A percentile compares a stretch with the other conserved stretches of the same genome.
Evolutionary conservation across 2,329 filamentous ascomycete species (phyloP).

Genomic region (Penicillium sp.): DNA sequence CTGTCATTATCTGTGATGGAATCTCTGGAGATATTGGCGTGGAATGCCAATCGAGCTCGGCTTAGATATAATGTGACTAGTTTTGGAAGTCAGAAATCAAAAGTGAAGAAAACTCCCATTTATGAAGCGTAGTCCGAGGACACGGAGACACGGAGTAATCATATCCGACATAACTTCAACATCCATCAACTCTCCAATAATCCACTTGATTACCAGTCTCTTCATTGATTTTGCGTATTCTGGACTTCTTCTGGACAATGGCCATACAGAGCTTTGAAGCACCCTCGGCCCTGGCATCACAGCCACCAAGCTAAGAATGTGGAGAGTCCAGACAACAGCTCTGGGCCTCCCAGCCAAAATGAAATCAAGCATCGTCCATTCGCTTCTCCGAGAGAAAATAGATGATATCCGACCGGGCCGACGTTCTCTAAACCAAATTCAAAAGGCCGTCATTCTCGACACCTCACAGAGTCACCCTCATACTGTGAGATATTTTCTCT

Average conservation of each 20-base stretch:
- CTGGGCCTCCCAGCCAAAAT: slow-evolving; percentile 1
- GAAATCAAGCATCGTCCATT: slow-evolving; percentile 10
- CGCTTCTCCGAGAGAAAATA: not conserved
- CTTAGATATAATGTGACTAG: not conserved
- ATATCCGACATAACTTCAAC: too few relatives aligned
- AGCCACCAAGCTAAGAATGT: not conserved
- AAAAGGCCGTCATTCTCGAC: not conserved
- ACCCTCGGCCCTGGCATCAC: not conserved
- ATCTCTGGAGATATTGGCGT: slow-evolving; percentile 44
- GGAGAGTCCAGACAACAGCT: not conserved
- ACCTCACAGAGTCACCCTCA: not conserved
- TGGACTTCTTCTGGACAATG: not conserved
- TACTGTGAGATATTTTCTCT: not conserved
- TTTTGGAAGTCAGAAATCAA: not conserved
- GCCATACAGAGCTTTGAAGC: not conserved
- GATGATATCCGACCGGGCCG: not conserved
- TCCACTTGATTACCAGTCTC: too few relatives aligned
- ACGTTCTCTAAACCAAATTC: not conserved
- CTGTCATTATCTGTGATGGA: slow-evolving; percentile 53
- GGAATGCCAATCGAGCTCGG: slow-evolving; percentile 30
- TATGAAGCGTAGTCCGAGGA: too few relatives aligned
- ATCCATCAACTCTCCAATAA: too few relatives aligned
- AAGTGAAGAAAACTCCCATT: too few relatives aligned
- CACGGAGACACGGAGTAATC: too few relatives aligned
- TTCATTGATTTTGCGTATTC: too few relatives aligned